These are phyloP conservation scores for Cercophora sp. DNA, from an alignment of 495 filamentous ascomycete genomes.

Conservation along the genomic window DNA sequence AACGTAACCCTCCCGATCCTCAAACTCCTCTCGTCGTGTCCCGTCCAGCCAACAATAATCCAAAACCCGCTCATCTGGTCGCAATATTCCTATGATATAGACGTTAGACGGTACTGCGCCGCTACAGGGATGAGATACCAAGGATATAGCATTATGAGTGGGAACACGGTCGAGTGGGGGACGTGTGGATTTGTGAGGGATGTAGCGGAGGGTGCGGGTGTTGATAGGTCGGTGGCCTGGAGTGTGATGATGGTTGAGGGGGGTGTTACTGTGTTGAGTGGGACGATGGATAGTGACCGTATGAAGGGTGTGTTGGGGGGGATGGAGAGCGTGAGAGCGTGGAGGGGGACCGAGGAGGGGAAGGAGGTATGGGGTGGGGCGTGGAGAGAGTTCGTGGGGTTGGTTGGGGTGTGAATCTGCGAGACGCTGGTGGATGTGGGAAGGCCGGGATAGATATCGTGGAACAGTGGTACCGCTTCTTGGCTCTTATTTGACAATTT, in stretches of 20 bases:
- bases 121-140: constrained; percentile 62
- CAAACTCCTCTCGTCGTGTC: constrained; percentile 32
- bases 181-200: constrained; percentile 46
- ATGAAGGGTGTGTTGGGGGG: constrained; percentile 66
- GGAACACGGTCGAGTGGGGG: constrained; percentile 56
- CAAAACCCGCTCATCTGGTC: constrained; percentile 72
- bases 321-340: constrained; percentile 45
- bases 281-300: constrained; percentile 57
- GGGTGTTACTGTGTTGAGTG: constrained; percentile 60
- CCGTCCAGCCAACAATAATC: constrained; percentile 45
- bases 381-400: constrained; percentile 1
- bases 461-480: too few species aligned
- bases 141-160: constrained; percentile 76
- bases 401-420: constrained; percentile 4
- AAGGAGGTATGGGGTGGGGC: constrained; percentile 42
- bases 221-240: constrained; percentile 51
- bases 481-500: too few species aligned
- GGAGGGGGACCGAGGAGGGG: constrained; percentile 38
- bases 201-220: constrained; percentile 48
- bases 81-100: constrained; percentile 56
- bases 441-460: neutral
- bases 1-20: constrained; percentile 60
- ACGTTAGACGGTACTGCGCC: constrained; percentile 59
- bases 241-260: constrained; percentile 63
- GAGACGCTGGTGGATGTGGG: neutral